Conservation (phyloP, 345 rosid genomes). For the Syzygium aqueum region DNA sequence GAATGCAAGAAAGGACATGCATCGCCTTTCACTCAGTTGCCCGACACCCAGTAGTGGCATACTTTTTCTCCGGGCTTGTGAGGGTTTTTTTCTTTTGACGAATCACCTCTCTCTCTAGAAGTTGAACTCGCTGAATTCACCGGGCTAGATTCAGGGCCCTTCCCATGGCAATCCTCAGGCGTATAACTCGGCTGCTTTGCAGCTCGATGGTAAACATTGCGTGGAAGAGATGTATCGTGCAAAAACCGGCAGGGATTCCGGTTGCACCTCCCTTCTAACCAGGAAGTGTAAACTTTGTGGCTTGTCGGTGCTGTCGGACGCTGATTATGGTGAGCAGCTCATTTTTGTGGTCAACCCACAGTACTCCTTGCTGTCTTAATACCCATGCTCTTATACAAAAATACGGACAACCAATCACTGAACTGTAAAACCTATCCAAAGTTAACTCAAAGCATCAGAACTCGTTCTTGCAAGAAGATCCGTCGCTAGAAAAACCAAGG, state of each 20-base stretch:
- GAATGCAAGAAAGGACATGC: too few species aligned
- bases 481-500: background rate
- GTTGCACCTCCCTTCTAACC: constrained; percentile 18
- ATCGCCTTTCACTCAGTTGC: too few species aligned
- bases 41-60: too few species aligned
- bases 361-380: background rate
- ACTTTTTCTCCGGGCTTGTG: background rate
- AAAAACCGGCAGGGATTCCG: constrained; percentile 22
- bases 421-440: background rate
- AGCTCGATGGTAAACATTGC: background rate
- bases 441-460: background rate
- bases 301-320: background rate
- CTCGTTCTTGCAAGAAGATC: background rate
- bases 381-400: background rate
- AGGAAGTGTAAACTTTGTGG: background rate
- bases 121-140: background rate
- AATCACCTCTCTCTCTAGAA: background rate
- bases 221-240: constrained; percentile 1
- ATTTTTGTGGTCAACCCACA: background rate
- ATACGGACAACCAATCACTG: background rate
- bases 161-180: background rate
- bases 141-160: background rate
- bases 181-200: background rate
- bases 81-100: background rate
- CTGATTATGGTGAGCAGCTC: background rate